Percentiles rank a stretch among this genome's conserved stretches.
Conservation (phyloP, 768 basidiomycete genomes). For the Leccinum longicurvipes region DNA sequence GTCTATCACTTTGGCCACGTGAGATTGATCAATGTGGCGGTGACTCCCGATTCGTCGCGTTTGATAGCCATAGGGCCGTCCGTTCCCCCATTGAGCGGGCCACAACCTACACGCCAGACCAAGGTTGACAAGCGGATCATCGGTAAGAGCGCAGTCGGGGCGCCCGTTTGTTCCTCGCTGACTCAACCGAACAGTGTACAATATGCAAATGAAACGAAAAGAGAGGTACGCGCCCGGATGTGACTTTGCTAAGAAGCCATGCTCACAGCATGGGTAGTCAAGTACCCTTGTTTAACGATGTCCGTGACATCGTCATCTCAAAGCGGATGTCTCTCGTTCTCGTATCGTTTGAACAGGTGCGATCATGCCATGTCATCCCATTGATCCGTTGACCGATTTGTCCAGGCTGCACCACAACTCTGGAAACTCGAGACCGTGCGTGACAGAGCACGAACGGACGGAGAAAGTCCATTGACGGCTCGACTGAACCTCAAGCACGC, state of each 20-base stretch:
- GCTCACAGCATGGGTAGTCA: slow-evolving; percentile 33
- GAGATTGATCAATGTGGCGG: slow-evolving; percentile 46
- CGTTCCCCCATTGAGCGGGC: slow-evolving; percentile 37
- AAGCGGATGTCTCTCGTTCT: slow-evolving; percentile 41
- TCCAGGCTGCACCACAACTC: slow-evolving; percentile 66
- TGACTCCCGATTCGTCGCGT: slow-evolving; percentile 44
- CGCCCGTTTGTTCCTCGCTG: background rate
- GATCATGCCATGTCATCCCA: background rate
- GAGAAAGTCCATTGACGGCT: slow-evolving; percentile 10
- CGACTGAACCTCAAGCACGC: slow-evolving; percentile 52
- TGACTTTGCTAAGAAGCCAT: background rate
- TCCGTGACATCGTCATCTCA: slow-evolving; percentile 50
- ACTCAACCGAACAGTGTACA: slow-evolving; percentile 38
- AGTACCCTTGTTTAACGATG: slow-evolving; percentile 49
- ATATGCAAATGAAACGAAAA: slow-evolving; percentile 41
- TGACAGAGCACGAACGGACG: slow-evolving; percentile 40
- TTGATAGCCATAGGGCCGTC: slow-evolving; percentile 48
- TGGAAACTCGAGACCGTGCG: slow-evolving; percentile 68
- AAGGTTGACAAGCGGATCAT: slow-evolving; percentile 51
- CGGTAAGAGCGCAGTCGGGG: slow-evolving; percentile 29
- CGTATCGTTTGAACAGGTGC: slow-evolving; percentile 33
- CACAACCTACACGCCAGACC: slow-evolving; percentile 45
- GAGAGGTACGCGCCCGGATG: slow-evolving; percentile 39
- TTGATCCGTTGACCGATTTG: background rate
- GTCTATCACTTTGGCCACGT: slow-evolving; percentile 41